A percentile compares a stretch with the other conserved stretches of the same genome.
These are phyloP conservation scores for Rhynchosporium graminicola DNA, from an alignment of 2,329 filamentous ascomycete genomes.

Conservation along the genomic window DNA sequence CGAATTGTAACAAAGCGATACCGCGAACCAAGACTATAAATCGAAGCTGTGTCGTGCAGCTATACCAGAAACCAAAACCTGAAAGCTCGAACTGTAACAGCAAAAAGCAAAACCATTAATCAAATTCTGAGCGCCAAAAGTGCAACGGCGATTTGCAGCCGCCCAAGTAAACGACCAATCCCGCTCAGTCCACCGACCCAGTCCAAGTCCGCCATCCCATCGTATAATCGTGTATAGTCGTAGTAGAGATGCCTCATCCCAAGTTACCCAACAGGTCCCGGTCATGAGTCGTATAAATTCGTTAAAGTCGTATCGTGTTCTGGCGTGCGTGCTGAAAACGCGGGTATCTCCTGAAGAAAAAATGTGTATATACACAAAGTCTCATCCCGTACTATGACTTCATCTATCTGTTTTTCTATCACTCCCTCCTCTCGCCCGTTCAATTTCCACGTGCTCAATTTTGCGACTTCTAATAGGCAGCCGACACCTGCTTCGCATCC, in stretches of 20 bases:
- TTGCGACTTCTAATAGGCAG: slow-evolving; percentile 31
- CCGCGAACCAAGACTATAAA: too few species aligned
- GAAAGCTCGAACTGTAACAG: not conserved
- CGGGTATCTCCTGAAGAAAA: slow-evolving; percentile 34
- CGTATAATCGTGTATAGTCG: slow-evolving; percentile 9
- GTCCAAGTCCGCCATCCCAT: not conserved
- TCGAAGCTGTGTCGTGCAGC: too few species aligned
- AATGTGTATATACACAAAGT: slow-evolving; percentile 32
- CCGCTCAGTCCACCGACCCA: not conserved
- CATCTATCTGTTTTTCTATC: too few species aligned
- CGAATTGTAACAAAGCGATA: too few species aligned
- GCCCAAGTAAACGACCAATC: not conserved
- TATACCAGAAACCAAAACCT: too few species aligned
- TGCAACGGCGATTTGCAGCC: not conserved
- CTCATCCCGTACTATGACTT: not conserved
- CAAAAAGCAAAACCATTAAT: not conserved
- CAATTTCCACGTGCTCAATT: not conserved
- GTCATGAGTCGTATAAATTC: slow-evolving; percentile 10
- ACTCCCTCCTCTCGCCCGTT: not conserved
- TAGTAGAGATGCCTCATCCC: not conserved
- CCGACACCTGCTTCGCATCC: slow-evolving; percentile 41
- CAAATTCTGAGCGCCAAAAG: slow-evolving; percentile 4
- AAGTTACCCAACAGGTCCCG: not conserved
- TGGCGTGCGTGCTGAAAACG: slow-evolving; percentile 29
- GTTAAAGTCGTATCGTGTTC: slow-evolving; percentile 29